phyloP scores from a whole-genome alignment of 805 yeast genomes.

The Metschnikowia santaceciliae region DNA sequence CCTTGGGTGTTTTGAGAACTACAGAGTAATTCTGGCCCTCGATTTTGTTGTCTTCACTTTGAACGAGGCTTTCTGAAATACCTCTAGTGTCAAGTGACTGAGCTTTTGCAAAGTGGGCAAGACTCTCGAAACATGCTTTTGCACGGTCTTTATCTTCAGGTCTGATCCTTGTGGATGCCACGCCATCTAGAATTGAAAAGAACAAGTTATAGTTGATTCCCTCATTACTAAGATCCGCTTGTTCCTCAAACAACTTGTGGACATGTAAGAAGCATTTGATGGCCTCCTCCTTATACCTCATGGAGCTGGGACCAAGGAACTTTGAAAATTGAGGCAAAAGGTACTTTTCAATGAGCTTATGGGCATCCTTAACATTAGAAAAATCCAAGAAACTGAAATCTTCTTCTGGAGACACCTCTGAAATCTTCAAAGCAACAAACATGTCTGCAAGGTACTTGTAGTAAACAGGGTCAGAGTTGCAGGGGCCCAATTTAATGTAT shows the following conservation, averaged over 20 bases:
- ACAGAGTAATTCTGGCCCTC: background rate
- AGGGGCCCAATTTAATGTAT: conserved; percentile 50
- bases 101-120: conserved; percentile 2
- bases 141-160: conserved; percentile 2
- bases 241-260: conserved; percentile 12
- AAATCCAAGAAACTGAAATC: conserved; percentile 21
- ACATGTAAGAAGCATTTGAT: conserved; percentile 20
- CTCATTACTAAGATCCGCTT: background rate
- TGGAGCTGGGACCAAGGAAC: conserved; percentile 13
- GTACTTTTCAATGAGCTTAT: conserved; percentile 15
- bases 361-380: conserved; percentile 18
- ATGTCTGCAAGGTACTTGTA: conserved; percentile 31
- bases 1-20: background rate
- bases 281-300: conserved; percentile 18
- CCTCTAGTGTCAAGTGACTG: background rate
- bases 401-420: conserved; percentile 8
- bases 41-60: conserved; percentile 1
- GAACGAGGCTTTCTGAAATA: conserved; percentile 2
- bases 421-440: conserved; percentile 16
- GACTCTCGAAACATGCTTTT: background rate
- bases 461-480: conserved; percentile 49
- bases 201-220: conserved; percentile 5
- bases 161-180: conserved; percentile 5
- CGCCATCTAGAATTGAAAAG: conserved; percentile 8
- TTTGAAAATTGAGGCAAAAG: conserved; percentile 18